Conservation (phyloP, 2,329 filamentous ascomycete species). For the Alternaria triticimaculans region DNA sequence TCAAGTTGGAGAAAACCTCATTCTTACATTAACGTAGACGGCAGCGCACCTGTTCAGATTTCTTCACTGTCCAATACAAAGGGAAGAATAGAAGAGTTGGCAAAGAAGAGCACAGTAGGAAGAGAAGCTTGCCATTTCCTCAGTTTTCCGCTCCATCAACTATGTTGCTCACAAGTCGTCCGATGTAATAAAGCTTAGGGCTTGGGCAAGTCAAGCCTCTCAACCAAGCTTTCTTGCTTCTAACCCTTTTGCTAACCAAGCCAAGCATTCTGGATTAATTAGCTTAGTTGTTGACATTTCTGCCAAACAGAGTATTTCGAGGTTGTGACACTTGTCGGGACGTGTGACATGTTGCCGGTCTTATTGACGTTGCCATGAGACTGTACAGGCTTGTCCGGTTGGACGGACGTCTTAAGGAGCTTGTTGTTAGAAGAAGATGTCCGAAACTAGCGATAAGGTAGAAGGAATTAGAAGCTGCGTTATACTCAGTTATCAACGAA, state of each 20-base stretch:
- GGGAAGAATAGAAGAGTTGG: not conserved
- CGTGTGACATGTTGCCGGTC: too few species aligned
- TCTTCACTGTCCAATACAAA: not conserved
- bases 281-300: not conserved
- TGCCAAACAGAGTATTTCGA: not conserved
- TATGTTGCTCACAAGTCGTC: not conserved
- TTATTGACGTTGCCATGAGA: too few species aligned
- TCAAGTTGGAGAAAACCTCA: not conserved
- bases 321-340: too few species aligned
- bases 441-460: too few species aligned
- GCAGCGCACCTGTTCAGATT: not conserved
- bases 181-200: not conserved
- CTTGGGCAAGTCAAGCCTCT: not conserved
- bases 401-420: too few species aligned
- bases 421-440: too few species aligned
- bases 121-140: not conserved
- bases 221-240: not conserved
- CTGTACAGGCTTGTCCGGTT: too few species aligned
- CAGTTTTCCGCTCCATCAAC: not conserved
- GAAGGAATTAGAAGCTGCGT: too few species aligned
- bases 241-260: not conserved
- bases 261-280: not conserved
- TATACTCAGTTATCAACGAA: fast-evolving
- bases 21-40: not conserved
- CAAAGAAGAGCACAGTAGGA: not conserved